Percentiles rank a stretch among this genome's conserved stretches.
phyloP scores from a whole-genome alignment of 1,284 basidiomycete species.

The Puccinia coronata region DNA sequence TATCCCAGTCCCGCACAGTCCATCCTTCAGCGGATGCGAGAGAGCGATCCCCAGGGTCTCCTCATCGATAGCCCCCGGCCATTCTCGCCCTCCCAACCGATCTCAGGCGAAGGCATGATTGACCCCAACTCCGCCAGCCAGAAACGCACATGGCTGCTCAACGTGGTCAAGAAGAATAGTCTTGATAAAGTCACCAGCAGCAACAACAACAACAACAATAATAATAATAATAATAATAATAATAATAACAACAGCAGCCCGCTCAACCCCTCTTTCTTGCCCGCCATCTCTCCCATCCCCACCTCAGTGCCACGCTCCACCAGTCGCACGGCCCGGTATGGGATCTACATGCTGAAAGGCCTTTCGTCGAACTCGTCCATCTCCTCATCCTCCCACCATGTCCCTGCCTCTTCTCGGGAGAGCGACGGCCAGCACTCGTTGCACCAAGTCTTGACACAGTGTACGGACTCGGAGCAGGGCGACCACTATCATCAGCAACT shows the following conservation, averaged over 20 bases:
- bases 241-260: neutral
- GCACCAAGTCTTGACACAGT: conserved; percentile 1
- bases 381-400: conserved; percentile 1
- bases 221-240: neutral
- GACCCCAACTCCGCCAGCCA: neutral
- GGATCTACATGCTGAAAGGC: conserved; percentile 33
- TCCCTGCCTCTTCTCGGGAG: conserved; percentile 5
- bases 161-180: neutral
- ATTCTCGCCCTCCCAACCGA: neutral
- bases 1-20: conserved; percentile 5
- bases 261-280: neutral
- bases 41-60: neutral
- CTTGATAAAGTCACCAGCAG: neutral
- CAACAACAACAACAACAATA: neutral
- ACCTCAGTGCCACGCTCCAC: neutral
- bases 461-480: conserved; percentile 2
- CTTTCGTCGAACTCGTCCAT: conserved; percentile 15
- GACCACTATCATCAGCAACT: neutral
- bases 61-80: neutral
- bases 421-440: conserved; percentile 20
- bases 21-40: conserved; percentile 26
- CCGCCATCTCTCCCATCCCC: neutral
- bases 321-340: neutral
- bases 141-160: conserved; percentile 20
- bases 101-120: neutral